phyloP scores from a whole-genome alignment of 352 stramenopile genomes.

The Thraustochytrium striatum region DNA sequence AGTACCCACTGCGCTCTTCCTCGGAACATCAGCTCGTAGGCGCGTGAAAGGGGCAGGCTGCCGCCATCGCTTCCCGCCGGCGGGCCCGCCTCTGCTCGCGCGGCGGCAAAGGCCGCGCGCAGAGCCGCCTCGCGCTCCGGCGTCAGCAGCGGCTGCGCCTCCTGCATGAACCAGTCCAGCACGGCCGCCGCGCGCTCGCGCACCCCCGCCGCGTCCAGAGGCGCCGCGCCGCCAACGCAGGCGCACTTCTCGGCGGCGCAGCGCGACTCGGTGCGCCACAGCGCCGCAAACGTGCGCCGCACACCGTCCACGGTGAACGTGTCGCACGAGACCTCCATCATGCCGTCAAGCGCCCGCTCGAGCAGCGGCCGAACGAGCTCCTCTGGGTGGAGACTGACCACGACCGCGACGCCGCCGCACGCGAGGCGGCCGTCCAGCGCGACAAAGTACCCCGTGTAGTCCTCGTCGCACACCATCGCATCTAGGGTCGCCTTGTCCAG shows the following conservation, averaged over 20 bases:
- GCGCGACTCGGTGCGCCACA: neutral
- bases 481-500: neutral
- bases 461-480: neutral
- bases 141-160: slow-evolving; percentile 47
- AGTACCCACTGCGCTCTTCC: no score
- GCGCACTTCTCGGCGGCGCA: neutral
- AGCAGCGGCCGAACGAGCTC: no score
- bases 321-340: neutral
- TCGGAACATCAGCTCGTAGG: no score
- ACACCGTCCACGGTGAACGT: neutral
- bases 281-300: neutral
- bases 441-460: neutral
- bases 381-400: neutral
- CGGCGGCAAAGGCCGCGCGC: no score
- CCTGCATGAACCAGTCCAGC: slow-evolving; percentile 53
- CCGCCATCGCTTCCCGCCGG: no score
- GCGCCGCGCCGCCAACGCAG: no score
- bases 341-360: neutral
- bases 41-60: no score
- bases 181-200: neutral
- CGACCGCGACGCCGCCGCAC: neutral
- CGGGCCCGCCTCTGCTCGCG: no score
- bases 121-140: slow-evolving; percentile 48
- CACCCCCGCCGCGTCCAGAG: neutral
- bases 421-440: neutral